A percentile compares a stretch with the other conserved stretches of the same genome.
phyloP scores from a whole-genome alignment of 2,329 filamentous ascomycete species.

The Xylaria sp. region DNA sequence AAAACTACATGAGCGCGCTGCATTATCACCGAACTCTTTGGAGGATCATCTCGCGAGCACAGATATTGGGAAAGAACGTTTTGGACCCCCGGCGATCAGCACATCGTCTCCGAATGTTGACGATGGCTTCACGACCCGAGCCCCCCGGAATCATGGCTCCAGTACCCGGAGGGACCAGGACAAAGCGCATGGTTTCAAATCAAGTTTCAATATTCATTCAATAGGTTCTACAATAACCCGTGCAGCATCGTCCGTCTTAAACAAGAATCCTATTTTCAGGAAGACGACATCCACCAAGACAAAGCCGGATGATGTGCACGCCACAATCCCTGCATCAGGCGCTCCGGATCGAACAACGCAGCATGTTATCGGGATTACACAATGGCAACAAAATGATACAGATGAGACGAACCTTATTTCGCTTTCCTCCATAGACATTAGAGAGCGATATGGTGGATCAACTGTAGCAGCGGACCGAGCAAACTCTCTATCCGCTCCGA shows the following conservation, averaged over 20 bases:
- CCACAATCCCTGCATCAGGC: neutral
- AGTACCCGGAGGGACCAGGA: slow-evolving; percentile 16
- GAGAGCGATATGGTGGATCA: neutral
- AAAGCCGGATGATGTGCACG: slow-evolving; percentile 5
- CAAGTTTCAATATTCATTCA: slow-evolving; percentile 35
- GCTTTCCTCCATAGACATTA: slow-evolving; percentile 14
- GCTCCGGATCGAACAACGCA: neutral
- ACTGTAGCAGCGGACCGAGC: slow-evolving; percentile 14
- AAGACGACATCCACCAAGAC: slow-evolving; percentile 48
- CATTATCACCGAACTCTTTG: slow-evolving; percentile 50
- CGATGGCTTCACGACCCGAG: neutral
- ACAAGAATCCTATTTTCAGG: slow-evolving; percentile 48
- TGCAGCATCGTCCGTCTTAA: slow-evolving; percentile 47
- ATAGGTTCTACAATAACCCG: slow-evolving; percentile 41
- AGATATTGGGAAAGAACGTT: slow-evolving; percentile 59
- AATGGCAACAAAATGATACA: neutral
- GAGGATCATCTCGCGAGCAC: slow-evolving; percentile 54
- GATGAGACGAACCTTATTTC: slow-evolving; percentile 1
- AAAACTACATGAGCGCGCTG: slow-evolving; percentile 52
- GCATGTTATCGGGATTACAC: neutral
- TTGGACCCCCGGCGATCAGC: slow-evolving; percentile 57
- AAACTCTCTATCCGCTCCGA: slow-evolving; percentile 28
- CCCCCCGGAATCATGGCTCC: neutral
- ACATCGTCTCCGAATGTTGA: neutral
- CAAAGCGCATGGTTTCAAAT: slow-evolving; percentile 30